These are phyloP conservation scores for Ophiocordyceps unilateralis DNA, from an alignment of 2,329 filamentous ascomycete species.

Conservation along the genomic window DNA sequence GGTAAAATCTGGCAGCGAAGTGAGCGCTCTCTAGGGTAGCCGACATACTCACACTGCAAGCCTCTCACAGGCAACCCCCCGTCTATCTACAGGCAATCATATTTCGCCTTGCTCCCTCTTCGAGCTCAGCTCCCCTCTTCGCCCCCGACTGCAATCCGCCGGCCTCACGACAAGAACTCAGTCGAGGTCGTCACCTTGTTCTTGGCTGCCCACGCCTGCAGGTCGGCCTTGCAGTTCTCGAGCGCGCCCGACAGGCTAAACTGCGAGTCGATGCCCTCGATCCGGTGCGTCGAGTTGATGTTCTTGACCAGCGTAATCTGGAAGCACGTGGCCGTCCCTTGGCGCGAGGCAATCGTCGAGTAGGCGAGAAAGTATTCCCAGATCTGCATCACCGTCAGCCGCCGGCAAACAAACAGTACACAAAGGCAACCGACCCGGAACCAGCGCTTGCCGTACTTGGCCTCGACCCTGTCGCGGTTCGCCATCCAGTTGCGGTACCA, in stretches of 20 bases:
- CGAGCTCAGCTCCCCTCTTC: not conserved
- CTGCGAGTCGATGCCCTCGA: slow-evolving; percentile 58
- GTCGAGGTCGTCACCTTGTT: slow-evolving; percentile 17
- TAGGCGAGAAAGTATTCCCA: slow-evolving; percentile 88
- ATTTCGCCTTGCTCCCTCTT: not conserved
- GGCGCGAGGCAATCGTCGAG: slow-evolving; percentile 70
- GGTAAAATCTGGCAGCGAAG: too few species aligned
- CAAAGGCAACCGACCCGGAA: slow-evolving; percentile 52
- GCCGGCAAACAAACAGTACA: not conserved
- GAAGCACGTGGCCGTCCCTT: slow-evolving; percentile 75
- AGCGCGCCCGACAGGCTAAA: slow-evolving; percentile 50
- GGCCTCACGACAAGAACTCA: slow-evolving; percentile 10
- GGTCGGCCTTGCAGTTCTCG: slow-evolving; percentile 17
- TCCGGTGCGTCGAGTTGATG: slow-evolving; percentile 73
- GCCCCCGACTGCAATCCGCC: not conserved
- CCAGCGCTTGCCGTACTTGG: slow-evolving; percentile 92
- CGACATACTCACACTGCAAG: too few species aligned
- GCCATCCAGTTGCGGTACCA: slow-evolving; percentile 98
- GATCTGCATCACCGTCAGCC: slow-evolving; percentile 34
- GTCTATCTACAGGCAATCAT: not conserved
- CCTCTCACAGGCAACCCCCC: too few species aligned
- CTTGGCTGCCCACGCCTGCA: slow-evolving; percentile 17
- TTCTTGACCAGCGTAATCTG: slow-evolving; percentile 86
- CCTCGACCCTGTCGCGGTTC: slow-evolving; percentile 81
- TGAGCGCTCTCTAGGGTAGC: too few species aligned